These are phyloP conservation scores for Aspergillus bertholletiae DNA, from an alignment of 495 filamentous ascomycete species.

Conservation along the genomic window DNA sequence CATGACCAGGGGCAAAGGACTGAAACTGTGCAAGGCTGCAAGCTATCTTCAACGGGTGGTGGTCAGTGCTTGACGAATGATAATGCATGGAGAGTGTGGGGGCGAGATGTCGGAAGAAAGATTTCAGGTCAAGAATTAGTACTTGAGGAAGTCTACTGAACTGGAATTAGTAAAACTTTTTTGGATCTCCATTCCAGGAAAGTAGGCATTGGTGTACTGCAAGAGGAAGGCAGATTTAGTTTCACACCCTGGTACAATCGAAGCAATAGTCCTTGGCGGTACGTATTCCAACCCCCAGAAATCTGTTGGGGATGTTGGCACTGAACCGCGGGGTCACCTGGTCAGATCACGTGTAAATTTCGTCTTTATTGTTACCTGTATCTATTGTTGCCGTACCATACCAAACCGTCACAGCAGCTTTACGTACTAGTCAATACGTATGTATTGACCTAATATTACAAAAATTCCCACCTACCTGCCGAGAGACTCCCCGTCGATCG, in stretches of 20 bases:
- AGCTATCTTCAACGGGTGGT: background rate
- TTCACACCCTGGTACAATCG: too few relatives aligned
- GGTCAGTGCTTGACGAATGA: conserved; percentile 11
- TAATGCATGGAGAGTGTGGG: conserved; percentile 12
- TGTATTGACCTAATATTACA: too few relatives aligned
- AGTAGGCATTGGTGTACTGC: too few relatives aligned
- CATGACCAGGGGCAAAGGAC: background rate
- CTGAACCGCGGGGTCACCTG: too few relatives aligned
- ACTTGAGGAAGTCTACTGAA: conserved; percentile 6
- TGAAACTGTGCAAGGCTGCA: background rate
- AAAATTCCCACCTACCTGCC: too few relatives aligned
- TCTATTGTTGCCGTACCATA: conserved; percentile 11
- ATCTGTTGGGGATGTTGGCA: too few relatives aligned
- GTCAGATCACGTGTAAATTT: too few relatives aligned
- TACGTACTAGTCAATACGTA: background rate
- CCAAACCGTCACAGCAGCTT: background rate
- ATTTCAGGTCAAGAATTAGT: background rate
- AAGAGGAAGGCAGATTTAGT: too few relatives aligned
- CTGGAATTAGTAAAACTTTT: conserved; percentile 1
- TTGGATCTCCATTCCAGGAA: too few relatives aligned
- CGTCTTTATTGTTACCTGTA: too few relatives aligned
- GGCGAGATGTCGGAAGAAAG: background rate
- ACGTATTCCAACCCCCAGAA: too few relatives aligned
- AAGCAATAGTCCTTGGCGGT: too few relatives aligned
- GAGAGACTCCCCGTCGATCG: background rate